Evolutionary conservation across 768 basidiomycete genomes (phyloP).

Genomic region (Naganishia vishniacii): DNA sequence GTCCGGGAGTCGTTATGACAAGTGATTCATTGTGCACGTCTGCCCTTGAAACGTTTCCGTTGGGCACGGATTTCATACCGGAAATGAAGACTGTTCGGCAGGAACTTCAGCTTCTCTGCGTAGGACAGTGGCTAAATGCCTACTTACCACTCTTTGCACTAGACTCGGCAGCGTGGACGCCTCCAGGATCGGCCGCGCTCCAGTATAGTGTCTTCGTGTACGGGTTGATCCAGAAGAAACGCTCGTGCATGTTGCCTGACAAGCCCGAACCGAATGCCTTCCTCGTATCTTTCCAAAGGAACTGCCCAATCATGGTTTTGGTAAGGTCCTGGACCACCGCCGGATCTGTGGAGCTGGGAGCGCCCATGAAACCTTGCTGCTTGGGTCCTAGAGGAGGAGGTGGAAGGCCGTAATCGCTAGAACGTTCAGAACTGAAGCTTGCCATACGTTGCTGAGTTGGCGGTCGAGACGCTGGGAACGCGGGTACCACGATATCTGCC

Average conservation of each 20-base stretch:
- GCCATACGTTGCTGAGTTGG: constrained; percentile 20
- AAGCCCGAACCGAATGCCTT: constrained; percentile 81
- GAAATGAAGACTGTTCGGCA: constrained; percentile 79
- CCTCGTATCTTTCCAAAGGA: constrained; percentile 94
- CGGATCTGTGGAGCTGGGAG: constrained; percentile 69
- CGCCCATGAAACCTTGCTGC: constrained; percentile 22
- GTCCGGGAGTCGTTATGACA: constrained; percentile 80
- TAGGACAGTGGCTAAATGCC: background rate
- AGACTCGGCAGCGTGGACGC: constrained; percentile 77
- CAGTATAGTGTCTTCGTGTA: constrained; percentile 97
- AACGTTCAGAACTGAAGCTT: constrained; percentile 30
- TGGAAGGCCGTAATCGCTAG: constrained; percentile 32
- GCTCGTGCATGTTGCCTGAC: constrained; percentile 79
- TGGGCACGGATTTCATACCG: constrained; percentile 81
- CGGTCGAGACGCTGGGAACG: background rate
- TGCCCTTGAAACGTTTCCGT: constrained; percentile 75
- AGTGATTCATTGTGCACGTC: constrained; percentile 89
- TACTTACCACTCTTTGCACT: constrained; percentile 92
- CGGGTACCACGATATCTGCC: constrained; percentile 32
- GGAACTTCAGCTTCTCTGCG: constrained; percentile 22
- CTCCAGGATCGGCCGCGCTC: constrained; percentile 90
- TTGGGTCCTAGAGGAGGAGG: constrained; percentile 11
- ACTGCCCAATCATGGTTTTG: constrained; percentile 99
- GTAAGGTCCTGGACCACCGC: constrained; percentile 91
- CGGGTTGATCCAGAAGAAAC: constrained; percentile 99